phyloP scores from a whole-genome alignment of 805 yeast species.

The Cyberlindnera mycetangii region DNA sequence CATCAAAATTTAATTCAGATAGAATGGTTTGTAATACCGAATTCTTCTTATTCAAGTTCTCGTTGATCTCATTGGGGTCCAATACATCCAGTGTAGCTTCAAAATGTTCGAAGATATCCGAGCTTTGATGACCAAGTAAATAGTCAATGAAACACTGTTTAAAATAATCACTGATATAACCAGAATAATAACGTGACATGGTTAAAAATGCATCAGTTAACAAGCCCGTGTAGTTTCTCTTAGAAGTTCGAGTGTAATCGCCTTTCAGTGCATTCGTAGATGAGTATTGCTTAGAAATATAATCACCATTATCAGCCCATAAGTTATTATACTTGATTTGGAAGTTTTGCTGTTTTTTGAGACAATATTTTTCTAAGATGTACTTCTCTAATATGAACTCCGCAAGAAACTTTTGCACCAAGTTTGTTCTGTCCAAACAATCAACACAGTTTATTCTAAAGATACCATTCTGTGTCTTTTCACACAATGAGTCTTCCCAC shows the following conservation, averaged over 20 bases:
- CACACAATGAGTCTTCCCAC: conserved; percentile 30
- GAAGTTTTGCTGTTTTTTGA: conserved; percentile 15
- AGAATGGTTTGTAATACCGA: conserved; percentile 24
- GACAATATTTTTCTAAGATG: conserved; percentile 26
- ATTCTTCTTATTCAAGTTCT: conserved; percentile 27
- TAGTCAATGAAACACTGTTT: conserved; percentile 43
- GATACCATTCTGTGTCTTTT: conserved; percentile 46
- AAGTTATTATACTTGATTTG: conserved; percentile 30
- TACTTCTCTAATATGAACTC: conserved; percentile 23
- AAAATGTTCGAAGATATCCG: conserved; percentile 38
- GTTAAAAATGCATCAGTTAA: conserved; percentile 42
- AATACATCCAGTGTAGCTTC: conserved; percentile 33
- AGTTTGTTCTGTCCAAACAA: conserved; percentile 62
- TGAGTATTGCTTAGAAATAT: conserved; percentile 59
- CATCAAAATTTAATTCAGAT: conserved; percentile 17
- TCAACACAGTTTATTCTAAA: conserved; percentile 61
- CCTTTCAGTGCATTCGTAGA: conserved; percentile 55
- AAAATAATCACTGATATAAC: conserved; percentile 42
- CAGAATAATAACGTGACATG: conserved; percentile 41
- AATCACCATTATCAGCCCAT: conserved; percentile 74
- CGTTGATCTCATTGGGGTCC: conserved; percentile 25
- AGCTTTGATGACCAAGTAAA: conserved; percentile 35
- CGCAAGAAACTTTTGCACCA: conserved; percentile 42
- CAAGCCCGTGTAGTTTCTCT: conserved; percentile 40
- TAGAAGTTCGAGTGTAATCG: conserved; percentile 42